Percentiles rank a stretch among this genome's conserved stretches.
These are phyloP conservation scores for Gautieria morchelliformis DNA, from an alignment of 768 basidiomycete species.

Conservation along the genomic window DNA sequence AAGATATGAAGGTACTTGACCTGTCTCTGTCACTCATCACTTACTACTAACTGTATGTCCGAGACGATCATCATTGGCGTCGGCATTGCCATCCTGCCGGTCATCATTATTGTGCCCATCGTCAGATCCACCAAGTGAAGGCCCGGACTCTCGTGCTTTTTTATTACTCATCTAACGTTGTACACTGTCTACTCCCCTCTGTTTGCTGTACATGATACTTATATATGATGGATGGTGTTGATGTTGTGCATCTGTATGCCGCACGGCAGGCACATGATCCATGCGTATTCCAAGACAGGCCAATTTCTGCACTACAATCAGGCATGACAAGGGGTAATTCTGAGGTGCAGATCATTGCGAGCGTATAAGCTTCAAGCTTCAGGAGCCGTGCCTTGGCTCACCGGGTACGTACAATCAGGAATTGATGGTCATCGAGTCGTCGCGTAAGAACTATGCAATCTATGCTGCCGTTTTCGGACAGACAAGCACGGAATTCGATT, in stretches of 20 bases:
- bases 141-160: background rate
- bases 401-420: too few species aligned
- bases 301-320: too few species aligned
- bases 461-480: too few species aligned
- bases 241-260: background rate
- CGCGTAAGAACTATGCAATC: too few species aligned
- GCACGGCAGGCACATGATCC: too few species aligned
- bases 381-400: too few species aligned
- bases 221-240: background rate
- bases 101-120: slow-evolving; percentile 93
- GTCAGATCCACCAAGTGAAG: slow-evolving; percentile 68
- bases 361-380: too few species aligned
- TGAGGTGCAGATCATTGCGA: too few species aligned
- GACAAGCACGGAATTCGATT: too few species aligned
- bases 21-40: background rate
- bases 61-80: slow-evolving; percentile 96
- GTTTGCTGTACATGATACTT: background rate
- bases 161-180: background rate
- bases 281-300: too few species aligned
- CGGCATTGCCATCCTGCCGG: slow-evolving; percentile 80
- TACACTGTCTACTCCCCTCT: background rate
- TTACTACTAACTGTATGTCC: slow-evolving; percentile 4
- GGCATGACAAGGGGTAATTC: too few species aligned
- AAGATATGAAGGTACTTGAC: slow-evolving; percentile 81
- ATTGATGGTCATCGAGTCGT: too few species aligned